Percentiles rank a stretch among this genome's conserved stretches.
Evolutionary conservation across 352 stramenopile genomes (phyloP).

Genomic region (Thalassiosira sp.): DNA sequence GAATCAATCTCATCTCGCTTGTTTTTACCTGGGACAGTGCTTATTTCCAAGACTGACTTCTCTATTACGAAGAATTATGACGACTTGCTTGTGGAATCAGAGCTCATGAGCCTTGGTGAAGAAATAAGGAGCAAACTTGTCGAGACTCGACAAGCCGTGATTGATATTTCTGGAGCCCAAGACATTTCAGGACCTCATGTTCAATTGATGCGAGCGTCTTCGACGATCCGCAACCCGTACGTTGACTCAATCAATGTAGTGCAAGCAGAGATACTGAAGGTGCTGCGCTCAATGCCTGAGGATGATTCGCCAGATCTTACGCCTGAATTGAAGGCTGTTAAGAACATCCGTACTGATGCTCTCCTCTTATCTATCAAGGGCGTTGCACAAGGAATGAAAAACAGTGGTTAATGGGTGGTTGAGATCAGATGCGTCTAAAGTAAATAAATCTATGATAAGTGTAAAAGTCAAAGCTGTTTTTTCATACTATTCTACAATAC

Average conservation of each 20-base stretch:
- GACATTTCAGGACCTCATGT: constrained; percentile 75
- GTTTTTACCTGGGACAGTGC: too few species aligned
- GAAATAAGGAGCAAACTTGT: constrained; percentile 74
- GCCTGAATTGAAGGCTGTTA: constrained; percentile 69
- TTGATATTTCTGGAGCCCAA: constrained; percentile 66
- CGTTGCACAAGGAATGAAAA: constrained; percentile 87
- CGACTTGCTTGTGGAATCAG: constrained; percentile 78
- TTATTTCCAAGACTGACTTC: constrained; percentile 86
- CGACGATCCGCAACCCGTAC: constrained; percentile 85
- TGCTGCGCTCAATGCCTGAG: constrained; percentile 68
- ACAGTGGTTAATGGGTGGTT: constrained; percentile 88
- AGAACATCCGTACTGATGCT: constrained; percentile 79
- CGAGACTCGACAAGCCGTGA: constrained; percentile 70
- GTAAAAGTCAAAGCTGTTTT: too few species aligned
- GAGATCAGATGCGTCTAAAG: too few species aligned
- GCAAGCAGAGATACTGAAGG: constrained; percentile 86
- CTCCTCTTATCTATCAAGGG: constrained; percentile 87
- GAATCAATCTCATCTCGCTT: too few species aligned
- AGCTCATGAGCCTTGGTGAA: constrained; percentile 62
- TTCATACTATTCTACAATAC: too few species aligned
- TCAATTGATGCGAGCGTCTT: constrained; percentile 79
- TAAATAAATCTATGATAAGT: too few species aligned
- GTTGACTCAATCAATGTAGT: constrained; percentile 88
- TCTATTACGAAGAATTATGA: constrained; percentile 87
- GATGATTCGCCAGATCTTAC: constrained; percentile 60